Evolutionary conservation across 495 filamentous ascomycete species (phyloP).

Genomic region (Neurospora sp.): DNA sequence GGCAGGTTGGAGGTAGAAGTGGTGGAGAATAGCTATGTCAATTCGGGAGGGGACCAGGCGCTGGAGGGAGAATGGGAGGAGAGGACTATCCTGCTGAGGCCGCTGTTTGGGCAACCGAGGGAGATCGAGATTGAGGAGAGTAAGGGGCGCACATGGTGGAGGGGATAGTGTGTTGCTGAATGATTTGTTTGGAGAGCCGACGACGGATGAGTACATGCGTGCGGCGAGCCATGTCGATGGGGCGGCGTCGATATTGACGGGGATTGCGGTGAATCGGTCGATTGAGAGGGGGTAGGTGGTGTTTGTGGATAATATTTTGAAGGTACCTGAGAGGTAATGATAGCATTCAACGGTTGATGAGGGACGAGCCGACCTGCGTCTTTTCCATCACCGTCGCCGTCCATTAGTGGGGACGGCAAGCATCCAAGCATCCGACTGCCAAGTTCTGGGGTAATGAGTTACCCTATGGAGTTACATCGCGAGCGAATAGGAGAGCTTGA

Average conservation of each 20-base stretch:
- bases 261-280: slow-evolving; percentile 47
- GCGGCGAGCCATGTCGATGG: slow-evolving; percentile 44
- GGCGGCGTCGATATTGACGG: slow-evolving; percentile 45
- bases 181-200: slow-evolving; percentile 35
- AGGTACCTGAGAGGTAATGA: slow-evolving; percentile 12
- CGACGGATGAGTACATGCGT: slow-evolving; percentile 32
- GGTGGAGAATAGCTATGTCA: slow-evolving; percentile 41
- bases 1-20: slow-evolving; percentile 38
- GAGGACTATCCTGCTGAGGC: slow-evolving; percentile 26
- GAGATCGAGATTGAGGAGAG: slow-evolving; percentile 33
- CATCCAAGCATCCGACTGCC: not conserved
- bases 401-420: not conserved
- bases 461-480: not conserved
- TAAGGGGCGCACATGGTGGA: slow-evolving; percentile 33
- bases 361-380: not conserved
- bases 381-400: not conserved
- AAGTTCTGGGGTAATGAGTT: not conserved
- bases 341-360: no score
- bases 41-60: slow-evolving; percentile 35
- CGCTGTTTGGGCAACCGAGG: slow-evolving; percentile 34
- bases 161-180: slow-evolving; percentile 36
- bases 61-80: slow-evolving; percentile 33
- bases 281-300: slow-evolving; percentile 44
- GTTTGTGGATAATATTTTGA: slow-evolving; percentile 33
- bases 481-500: not conserved